A percentile compares a stretch with the other conserved stretches of the same genome.
Evolutionary conservation across 345 rosid species (phyloP).

Genomic region (Orychophragmus violaceus): DNA sequence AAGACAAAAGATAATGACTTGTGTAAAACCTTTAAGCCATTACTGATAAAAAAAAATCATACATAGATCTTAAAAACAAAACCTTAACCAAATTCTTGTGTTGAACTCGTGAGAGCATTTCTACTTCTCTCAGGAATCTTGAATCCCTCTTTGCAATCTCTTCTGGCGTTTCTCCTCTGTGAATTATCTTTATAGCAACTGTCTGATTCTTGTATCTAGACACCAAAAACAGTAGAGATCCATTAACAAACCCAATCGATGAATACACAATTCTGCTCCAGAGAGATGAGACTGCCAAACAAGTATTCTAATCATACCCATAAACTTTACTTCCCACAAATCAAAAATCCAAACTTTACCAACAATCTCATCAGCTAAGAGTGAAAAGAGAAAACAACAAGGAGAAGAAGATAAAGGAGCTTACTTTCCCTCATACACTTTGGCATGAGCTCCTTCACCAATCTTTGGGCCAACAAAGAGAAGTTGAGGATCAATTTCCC

Average conservation of each 20-base stretch:
- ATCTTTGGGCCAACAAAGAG: constrained; percentile 93
- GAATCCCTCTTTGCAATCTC: constrained; percentile 77
- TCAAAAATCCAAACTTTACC: constrained; percentile 17
- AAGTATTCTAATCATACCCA: background rate
- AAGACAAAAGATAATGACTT: background rate
- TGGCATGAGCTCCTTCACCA: constrained; percentile 99
- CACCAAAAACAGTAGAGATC: background rate
- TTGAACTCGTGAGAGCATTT: constrained; percentile 84
- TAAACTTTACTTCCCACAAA: background rate
- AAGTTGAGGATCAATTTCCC: constrained; percentile 87
- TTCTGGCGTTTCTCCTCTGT: constrained; percentile 78
- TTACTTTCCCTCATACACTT: constrained; percentile 97
- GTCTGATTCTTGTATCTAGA: constrained; percentile 76
- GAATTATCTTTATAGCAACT: constrained; percentile 82
- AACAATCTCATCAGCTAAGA: background rate
- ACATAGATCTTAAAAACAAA: constrained; percentile 4
- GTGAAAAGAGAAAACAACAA: background rate
- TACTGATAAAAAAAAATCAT: background rate
- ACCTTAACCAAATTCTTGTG: constrained; percentile 95
- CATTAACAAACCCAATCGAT: background rate
- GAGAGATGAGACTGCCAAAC: background rate
- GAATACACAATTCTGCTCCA: background rate
- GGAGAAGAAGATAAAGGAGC: constrained; percentile 25
- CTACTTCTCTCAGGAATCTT: constrained; percentile 80
- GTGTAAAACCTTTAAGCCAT: background rate